A percentile compares a stretch with the other conserved stretches of the same genome.
Conservation (phyloP, 2,329 filamentous ascomycete species). For the Cladosporium sp. region DNA sequence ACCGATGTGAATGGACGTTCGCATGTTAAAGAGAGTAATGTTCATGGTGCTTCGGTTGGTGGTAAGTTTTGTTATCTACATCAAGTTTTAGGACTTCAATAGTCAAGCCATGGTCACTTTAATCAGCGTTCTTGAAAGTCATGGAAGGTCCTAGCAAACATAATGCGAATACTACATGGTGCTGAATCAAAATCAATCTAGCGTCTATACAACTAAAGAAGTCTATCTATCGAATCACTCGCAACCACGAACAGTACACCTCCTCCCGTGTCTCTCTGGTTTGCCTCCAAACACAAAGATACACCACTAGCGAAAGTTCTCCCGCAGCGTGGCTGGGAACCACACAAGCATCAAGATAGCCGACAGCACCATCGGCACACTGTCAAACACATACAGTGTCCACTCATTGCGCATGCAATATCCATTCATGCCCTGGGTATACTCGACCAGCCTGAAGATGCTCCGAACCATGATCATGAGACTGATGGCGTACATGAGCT, state of each 20-base stretch:
- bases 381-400: background rate
- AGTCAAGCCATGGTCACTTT: background rate
- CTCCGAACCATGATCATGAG: background rate
- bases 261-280: background rate
- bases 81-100: background rate
- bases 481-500: background rate
- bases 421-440: background rate
- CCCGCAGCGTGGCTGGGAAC: background rate
- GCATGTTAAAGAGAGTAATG: background rate
- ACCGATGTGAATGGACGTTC: too few relatives aligned
- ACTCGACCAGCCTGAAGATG: background rate
- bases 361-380: background rate
- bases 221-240: background rate
- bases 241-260: background rate
- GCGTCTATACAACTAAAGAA: background rate
- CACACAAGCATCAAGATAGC: background rate
- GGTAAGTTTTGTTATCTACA: background rate
- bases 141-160: background rate
- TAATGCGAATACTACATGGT: background rate
- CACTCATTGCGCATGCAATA: background rate
- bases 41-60: background rate
- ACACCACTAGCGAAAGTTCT: background rate
- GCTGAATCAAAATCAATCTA: background rate
- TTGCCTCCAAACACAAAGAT: background rate
- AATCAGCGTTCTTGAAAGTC: background rate